Base-by-base conservation (phyloP, 176 grass and related monocot genomes). In the Alloteropsis semialata region DNA sequence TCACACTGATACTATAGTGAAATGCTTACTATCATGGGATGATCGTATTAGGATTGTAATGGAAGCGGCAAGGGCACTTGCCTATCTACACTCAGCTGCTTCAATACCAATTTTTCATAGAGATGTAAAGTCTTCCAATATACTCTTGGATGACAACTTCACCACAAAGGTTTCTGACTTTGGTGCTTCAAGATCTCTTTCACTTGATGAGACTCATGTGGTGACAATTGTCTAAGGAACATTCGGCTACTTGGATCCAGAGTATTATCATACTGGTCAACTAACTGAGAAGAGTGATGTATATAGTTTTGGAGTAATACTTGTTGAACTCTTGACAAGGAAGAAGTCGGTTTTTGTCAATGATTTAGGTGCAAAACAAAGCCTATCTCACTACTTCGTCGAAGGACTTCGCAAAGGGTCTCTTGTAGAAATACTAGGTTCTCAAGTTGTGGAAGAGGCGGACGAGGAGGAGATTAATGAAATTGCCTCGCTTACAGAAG, bases 301-400 rank as follows among this genome's bases (percentile, higher is more conserved):
- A 3, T 92, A 90, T 30, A 94, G 85, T 46, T 94, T 94, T 27
- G 85, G 91, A 32, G 86, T 94, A 14, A 86, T 91, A 49, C 34
- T 91, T 5, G 82, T 86, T 1, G 85, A 88, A 70, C 60, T 94
- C 15, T 1, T 91, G 6, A 32, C 24, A 9, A 80, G 76, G n/a
- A 86, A 86, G 37, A 91, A 83, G 24, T 78, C 92, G 4, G 57
- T 91, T 62, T 94, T 86, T 27, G 46, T 87, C 30, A 76, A 72
- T n/a, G 68, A 74, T 7, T 38, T 21, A 16, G 82, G 68, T 32
- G 55, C 58, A 0, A 85, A 72, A 49, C 42, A 81, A 56, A 85
- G 56, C 69, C 69, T 92, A 16, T 84, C 87, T 8, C 78, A 51
- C 11, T 82, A 72, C 56, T 92, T 92, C 17, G 2, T 81, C 4